Evolutionary conservation across 768 basidiomycete species (phyloP), one percentile per base, ranked within the genome.

Genomic region (Xerocomus brunneocitrinus): DNA sequence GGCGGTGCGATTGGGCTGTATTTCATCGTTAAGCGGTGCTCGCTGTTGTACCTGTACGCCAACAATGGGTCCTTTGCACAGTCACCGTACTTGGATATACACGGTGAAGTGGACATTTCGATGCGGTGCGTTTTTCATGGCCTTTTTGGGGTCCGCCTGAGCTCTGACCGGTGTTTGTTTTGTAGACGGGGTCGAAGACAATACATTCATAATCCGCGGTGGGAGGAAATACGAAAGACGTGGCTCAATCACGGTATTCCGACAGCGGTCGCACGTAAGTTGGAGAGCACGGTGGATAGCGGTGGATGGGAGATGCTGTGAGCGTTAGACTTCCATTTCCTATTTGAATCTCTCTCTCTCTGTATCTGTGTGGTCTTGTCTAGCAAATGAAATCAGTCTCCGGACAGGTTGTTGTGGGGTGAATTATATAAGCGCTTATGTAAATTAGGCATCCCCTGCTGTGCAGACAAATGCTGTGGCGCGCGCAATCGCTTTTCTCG

Each of bases 291-390:
- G 13, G 78, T 91, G 14, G 95, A 97, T 66, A 85, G 80, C 30
- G 92, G 95, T n/a, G 94, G 94, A 22, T 98, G 94, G 95, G 89
- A 91, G 63, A 88, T 86, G 53, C 69, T 95, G 46, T 95, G 35
- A 60, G 34, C 25, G 41, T 10, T 39, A n/a, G 38, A 38, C 16
- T n/a, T 38, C 3, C 16, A 16, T 16, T 16, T 6, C 5, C 14
- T 36, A 16, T n/a, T 12, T 36, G n/a, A 32, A 24, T 38, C 28
- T 9, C 36, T 13, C 5, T 6, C 24, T 30, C 7, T 8, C 28
- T 30, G 28, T 8, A 30, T 30, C 8, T 8, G 6, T 30, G 28
- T 27, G 27, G 27, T 27, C 27, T 27, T 27, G 27, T 27, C 27
- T 27, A 27, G 27, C 4, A 3, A 27, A 27, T 4, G 6, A 27